Conservation (phyloP, 2,329 filamentous ascomycete species). For the Knufia fluminis region DNA sequence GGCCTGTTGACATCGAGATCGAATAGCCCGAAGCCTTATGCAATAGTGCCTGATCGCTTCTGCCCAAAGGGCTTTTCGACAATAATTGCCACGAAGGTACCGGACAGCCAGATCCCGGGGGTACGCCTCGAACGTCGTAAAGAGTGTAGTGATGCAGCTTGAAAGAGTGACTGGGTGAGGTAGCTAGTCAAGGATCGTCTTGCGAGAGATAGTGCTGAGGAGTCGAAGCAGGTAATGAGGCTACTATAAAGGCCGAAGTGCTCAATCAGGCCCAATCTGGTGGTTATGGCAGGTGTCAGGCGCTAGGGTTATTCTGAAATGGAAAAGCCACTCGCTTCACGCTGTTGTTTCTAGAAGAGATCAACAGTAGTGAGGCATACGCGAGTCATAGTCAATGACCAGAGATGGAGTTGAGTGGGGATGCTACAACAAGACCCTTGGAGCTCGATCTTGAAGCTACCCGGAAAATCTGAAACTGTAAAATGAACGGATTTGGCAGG, state of each 20-base stretch:
- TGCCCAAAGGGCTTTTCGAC: background rate
- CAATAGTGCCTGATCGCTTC: constrained; percentile 2
- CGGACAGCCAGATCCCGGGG: background rate
- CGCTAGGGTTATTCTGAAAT: background rate
- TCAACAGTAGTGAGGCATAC: constrained; percentile 2
- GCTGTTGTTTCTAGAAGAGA: constrained; percentile 6
- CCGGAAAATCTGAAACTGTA: background rate
- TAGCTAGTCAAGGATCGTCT: background rate
- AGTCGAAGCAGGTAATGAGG: background rate
- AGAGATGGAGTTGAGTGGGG: background rate
- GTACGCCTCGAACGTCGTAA: background rate
- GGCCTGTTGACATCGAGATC: background rate
- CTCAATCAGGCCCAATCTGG: background rate
- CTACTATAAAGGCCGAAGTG: background rate
- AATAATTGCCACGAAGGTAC: background rate
- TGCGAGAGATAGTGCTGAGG: background rate
- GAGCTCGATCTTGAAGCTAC: background rate
- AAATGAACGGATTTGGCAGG: background rate
- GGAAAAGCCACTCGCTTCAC: background rate
- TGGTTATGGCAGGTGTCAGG: background rate
- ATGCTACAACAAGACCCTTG: background rate
- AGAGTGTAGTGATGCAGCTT: background rate
- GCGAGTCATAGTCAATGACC: constrained; percentile 2
- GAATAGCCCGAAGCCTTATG: background rate
- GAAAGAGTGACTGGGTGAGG: constrained; percentile 4